phyloP scores from a whole-genome alignment of 805 yeast species.

The Priceomyces fermenticarens region DNA sequence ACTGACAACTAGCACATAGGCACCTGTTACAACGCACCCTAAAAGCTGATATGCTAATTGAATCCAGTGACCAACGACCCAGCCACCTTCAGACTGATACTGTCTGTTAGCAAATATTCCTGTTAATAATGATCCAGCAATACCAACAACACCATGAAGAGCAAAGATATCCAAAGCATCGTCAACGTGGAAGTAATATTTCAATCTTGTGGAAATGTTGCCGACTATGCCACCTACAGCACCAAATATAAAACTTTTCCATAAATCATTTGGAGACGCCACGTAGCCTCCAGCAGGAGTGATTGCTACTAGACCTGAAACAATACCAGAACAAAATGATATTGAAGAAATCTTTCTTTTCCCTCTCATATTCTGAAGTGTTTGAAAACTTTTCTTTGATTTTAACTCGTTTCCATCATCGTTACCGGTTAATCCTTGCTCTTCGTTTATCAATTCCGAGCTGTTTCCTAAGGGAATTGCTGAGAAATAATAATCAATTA shows the following conservation, averaged over 20 bases:
- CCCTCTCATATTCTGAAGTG: background rate
- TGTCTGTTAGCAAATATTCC: constrained; percentile 36
- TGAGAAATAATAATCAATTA: constrained; percentile 38
- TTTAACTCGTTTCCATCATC: background rate
- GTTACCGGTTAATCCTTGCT: background rate
- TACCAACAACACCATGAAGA: constrained; percentile 41
- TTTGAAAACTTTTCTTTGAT: background rate
- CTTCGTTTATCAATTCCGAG: background rate
- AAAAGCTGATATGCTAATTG: constrained; percentile 40
- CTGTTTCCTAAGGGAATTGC: constrained; percentile 34
- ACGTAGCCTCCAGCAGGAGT: constrained; percentile 45
- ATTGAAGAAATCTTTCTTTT: constrained; percentile 34
- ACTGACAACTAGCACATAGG: constrained; percentile 32
- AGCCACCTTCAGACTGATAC: constrained; percentile 37
- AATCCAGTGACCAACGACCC: constrained; percentile 38
- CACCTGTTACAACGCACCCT: constrained; percentile 32
- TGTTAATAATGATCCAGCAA: constrained; percentile 37
- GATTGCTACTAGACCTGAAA: constrained; percentile 40
- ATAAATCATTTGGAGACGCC: constrained; percentile 30
- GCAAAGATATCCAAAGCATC: constrained; percentile 45
- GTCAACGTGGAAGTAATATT: constrained; percentile 36
- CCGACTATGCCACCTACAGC: constrained; percentile 33
- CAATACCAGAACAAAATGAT: constrained; percentile 38
- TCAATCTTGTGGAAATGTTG: constrained; percentile 38
- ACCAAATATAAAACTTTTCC: constrained; percentile 42